phyloP scores from a whole-genome alignment of 805 yeast genomes.

The Blastobotrys americana region DNA sequence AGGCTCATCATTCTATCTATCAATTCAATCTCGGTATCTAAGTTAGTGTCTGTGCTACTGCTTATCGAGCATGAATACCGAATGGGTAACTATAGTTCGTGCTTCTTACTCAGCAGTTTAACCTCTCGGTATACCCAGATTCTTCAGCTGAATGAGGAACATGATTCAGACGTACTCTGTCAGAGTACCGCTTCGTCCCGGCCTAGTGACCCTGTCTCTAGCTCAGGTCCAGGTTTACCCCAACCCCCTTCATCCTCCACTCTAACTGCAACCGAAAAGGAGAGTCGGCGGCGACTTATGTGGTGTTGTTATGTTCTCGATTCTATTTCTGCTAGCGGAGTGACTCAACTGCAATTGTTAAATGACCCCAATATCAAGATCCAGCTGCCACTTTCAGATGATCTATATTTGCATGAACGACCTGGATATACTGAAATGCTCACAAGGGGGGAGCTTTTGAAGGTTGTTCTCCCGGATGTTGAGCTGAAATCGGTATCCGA shows the following conservation, averaged over 20 bases:
- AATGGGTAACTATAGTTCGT: conserved; percentile 9
- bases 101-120: conserved; percentile 11
- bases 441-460: background rate
- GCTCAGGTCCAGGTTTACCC: no score
- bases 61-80: conserved; percentile 12
- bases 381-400: conserved; percentile 3
- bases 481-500: background rate
- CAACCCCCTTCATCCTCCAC: background rate
- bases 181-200: no score
- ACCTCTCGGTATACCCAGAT: conserved; percentile 12
- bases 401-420: background rate
- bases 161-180: conserved; percentile 12
- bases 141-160: conserved; percentile 13
- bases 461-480: background rate
- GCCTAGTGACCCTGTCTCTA: no score
- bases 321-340: conserved; percentile 1
- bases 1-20: background rate
- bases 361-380: background rate
- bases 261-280: conserved; percentile 5
- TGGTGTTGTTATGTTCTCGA: conserved; percentile 14
- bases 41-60: conserved; percentile 8
- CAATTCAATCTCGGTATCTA: conserved; percentile 1
- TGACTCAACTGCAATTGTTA: conserved; percentile 2
- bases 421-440: background rate
- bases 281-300: conserved; percentile 10